Conservation (phyloP, 1,284 basidiomycete species). For the Exobasidium cylindrosporum region DNA sequence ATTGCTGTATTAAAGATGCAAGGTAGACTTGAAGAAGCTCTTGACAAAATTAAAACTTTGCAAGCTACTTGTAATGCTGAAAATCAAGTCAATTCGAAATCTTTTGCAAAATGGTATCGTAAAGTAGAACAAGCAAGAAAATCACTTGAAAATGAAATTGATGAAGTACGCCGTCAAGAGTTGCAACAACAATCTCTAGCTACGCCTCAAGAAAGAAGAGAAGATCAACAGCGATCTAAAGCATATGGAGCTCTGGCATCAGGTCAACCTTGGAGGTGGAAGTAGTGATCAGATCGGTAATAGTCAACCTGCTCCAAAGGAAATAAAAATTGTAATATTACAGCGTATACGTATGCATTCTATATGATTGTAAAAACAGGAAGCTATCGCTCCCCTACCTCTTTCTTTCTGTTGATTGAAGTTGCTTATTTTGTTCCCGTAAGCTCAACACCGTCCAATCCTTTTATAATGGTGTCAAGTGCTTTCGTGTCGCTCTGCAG, state of each 20-base stretch:
- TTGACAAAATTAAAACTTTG: not conserved
- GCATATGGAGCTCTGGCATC: not conserved
- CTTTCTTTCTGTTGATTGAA: no score
- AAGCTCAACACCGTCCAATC: conserved; percentile 20
- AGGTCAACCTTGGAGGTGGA: conserved; percentile 6
- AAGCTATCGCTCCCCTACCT: no score
- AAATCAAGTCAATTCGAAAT: not conserved
- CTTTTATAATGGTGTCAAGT: conserved; percentile 40
- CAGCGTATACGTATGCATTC: no score
- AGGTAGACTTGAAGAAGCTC: not conserved
- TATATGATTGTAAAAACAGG: no score
- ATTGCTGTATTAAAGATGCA: conserved; percentile 1
- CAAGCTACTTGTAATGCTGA: not conserved
- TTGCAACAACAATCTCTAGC: not conserved
- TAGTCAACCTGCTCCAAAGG: no score
- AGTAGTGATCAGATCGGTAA: not conserved
- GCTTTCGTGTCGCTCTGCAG: conserved; percentile 39
- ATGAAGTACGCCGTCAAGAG: not conserved
- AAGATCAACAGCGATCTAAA: not conserved
- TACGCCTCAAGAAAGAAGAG: not conserved
- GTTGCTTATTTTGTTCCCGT: conserved; percentile 9
- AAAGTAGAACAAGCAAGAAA: not conserved
- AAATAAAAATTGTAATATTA: not conserved
- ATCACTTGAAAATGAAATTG: not conserved
- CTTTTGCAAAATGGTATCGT: not conserved